phyloP scores from a whole-genome alignment of 345 rosid genomes.

The Zanthoxylum bungeanum region DNA sequence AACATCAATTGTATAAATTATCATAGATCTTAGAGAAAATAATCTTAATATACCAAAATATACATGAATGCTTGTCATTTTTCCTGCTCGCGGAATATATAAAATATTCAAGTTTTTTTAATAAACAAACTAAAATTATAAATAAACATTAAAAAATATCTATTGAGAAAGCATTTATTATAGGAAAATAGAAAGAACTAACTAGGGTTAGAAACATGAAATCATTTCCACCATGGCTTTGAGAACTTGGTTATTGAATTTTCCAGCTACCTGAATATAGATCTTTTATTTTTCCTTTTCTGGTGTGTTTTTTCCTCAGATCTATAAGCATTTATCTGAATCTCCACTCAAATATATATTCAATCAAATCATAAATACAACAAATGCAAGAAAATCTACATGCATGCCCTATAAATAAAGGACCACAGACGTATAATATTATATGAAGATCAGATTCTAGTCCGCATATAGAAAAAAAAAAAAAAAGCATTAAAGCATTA shows the following conservation, averaged over 20 bases:
- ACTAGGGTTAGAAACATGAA: not conserved
- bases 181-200: not conserved
- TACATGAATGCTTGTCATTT: not conserved
- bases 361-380: not conserved
- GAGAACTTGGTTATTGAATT: not conserved
- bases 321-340: not conserved
- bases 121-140: not conserved
- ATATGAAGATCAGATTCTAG: not conserved
- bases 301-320: not conserved
- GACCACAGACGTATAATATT: not conserved
- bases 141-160: not conserved
- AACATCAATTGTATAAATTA: not conserved
- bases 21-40: not conserved
- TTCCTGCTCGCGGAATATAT: not conserved
- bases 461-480: too few relatives aligned
- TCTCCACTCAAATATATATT: not conserved
- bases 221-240: not conserved
- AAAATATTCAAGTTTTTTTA: not conserved
- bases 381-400: not conserved
- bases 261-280: not conserved
- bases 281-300: not conserved
- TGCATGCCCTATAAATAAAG: not conserved
- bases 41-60: not conserved
- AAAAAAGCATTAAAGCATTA: not conserved
- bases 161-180: not conserved